Percentiles rank a stretch among this genome's conserved stretches.
phyloP scores from a whole-genome alignment of 805 yeast genomes.

The Starmerella lactis-condensi region DNA sequence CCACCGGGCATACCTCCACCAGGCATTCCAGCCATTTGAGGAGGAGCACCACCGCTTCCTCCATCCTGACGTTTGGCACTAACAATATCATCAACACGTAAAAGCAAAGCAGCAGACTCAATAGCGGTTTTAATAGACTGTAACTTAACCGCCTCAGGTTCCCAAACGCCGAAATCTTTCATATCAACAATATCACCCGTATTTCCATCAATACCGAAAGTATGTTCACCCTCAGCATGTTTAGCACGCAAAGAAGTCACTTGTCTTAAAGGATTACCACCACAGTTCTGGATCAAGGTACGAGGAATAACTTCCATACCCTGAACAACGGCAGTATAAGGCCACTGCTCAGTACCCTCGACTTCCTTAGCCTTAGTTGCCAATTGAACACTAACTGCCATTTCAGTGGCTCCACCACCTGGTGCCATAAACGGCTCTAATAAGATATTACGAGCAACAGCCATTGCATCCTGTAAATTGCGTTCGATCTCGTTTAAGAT shows the following conservation, averaged over 20 bases:
- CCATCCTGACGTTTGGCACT: slow-evolving; percentile 63
- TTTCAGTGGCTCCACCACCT: slow-evolving; percentile 99
- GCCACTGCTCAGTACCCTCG: slow-evolving; percentile 96
- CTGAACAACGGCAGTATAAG: slow-evolving; percentile 95
- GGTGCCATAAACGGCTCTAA: slow-evolving; percentile 90
- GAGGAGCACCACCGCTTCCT: slow-evolving; percentile 10
- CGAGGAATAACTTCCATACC: slow-evolving; percentile 98
- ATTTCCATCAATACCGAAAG: slow-evolving; percentile 91
- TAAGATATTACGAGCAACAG: slow-evolving; percentile 86
- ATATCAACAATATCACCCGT: slow-evolving; percentile 85
- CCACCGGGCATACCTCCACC: slow-evolving; percentile 15
- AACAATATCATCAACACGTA: slow-evolving; percentile 95
- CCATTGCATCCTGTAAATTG: slow-evolving; percentile 95
- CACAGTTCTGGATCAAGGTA: slow-evolving; percentile 91
- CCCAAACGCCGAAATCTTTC: slow-evolving; percentile 96
- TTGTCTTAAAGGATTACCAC: slow-evolving; percentile 84
- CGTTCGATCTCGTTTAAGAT: slow-evolving; percentile 91
- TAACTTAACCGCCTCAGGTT: slow-evolving; percentile 93
- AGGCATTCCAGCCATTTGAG: slow-evolving; percentile 16
- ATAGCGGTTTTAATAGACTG: slow-evolving; percentile 96
- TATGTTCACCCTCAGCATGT: slow-evolving; percentile 74
- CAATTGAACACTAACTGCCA: slow-evolving; percentile 83
- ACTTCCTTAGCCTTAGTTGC: slow-evolving; percentile 80
- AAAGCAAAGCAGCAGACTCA: slow-evolving; percentile 83
- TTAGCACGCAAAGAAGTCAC: slow-evolving; percentile 85